Base-by-base conservation (phyloP, 371 early-diverging fungal species). In the Rhizopus sp. region DNA sequence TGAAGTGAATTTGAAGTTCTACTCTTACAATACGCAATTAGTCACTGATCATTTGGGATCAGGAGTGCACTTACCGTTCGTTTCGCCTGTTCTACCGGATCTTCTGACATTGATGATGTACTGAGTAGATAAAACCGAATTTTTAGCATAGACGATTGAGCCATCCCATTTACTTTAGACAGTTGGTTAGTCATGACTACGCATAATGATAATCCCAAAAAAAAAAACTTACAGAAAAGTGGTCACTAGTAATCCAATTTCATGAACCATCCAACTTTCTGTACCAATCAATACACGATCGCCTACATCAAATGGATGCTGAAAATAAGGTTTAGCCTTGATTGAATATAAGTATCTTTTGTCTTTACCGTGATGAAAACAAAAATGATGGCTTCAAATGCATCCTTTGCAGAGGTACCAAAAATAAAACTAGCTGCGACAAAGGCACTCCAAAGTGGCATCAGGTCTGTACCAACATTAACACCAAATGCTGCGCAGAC, bases 51-150 rank as follows among this genome's bases (percentile, higher is more conserved):
- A 16, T 30, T 48, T 33, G 23, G 2, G 23, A 23, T 4, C 37
- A 29, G 5, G 50, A 13, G 10, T 13, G 12, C 9, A 42, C 57
- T 64, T 73, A 78, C 80, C 77, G 52, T 84, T 70, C 40, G 72
- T 74, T 65, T 90, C 87, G 30, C 76, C 71, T 59, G 82, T 84
- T 38, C 73, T 71, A 17, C 83, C 82, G 1, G 89, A 85, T 39
- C 91, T 76, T 42, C 89, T 77, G 17, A 90, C 70, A 55, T 94
- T 94, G 66, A 86, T 80, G 52, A 94, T 91, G 58, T 85, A 80
- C 60, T 84, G 82, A 1, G 80, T 79, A 7, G 83, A 68, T 50
- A 94, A 70, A 10, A 75, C 55, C 31, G 76, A 78, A 66, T 94
- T 93, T 41, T 92, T 90, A 10, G 80, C 86, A 63, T 88, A 86